phyloP scores from a whole-genome alignment of 805 yeast species.

The Candida dajiaensis region DNA sequence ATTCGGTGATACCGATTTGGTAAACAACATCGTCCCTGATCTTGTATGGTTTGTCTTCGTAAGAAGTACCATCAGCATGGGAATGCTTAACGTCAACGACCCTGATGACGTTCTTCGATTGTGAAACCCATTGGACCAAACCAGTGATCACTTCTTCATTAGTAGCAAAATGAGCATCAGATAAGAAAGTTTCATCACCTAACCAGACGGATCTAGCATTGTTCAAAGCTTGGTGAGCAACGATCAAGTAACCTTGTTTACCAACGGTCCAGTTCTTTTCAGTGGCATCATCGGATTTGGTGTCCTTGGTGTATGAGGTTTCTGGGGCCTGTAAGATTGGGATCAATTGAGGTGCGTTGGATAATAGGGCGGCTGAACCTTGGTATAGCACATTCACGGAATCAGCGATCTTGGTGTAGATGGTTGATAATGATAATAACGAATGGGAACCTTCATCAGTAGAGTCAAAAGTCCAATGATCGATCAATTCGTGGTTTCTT shows the following conservation, averaged over 20 bases:
- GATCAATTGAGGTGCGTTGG: conserved; percentile 60
- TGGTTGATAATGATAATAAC: conserved; percentile 6
- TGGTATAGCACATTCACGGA: conserved; percentile 26
- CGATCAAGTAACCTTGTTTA: conserved; percentile 68
- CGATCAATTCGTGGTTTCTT: conserved; percentile 55
- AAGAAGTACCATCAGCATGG: conserved; percentile 37
- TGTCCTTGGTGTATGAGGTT: conserved; percentile 53
- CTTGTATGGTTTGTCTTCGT: conserved; percentile 51
- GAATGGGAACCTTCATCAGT: conserved; percentile 18
- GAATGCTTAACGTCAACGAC: conserved; percentile 48
- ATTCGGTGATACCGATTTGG: conserved; percentile 40
- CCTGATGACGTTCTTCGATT: conserved; percentile 57
- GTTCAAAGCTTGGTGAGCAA: conserved; percentile 71
- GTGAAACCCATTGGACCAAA: conserved; percentile 67
- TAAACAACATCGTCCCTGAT: conserved; percentile 67
- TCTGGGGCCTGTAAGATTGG: conserved; percentile 66
- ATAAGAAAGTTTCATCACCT: conserved; percentile 59
- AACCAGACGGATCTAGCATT: conserved; percentile 79
- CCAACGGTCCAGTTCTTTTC: conserved; percentile 72
- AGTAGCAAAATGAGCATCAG: conserved; percentile 27
- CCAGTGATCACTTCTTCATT: conserved; percentile 38
- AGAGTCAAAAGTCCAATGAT: conserved; percentile 47
- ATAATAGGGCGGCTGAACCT: conserved; percentile 66
- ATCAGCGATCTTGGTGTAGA: background rate
- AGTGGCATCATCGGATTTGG: conserved; percentile 38